phyloP scores from a whole-genome alignment of 2,329 filamentous ascomycete species.

The Coniochaeta sp. region DNA sequence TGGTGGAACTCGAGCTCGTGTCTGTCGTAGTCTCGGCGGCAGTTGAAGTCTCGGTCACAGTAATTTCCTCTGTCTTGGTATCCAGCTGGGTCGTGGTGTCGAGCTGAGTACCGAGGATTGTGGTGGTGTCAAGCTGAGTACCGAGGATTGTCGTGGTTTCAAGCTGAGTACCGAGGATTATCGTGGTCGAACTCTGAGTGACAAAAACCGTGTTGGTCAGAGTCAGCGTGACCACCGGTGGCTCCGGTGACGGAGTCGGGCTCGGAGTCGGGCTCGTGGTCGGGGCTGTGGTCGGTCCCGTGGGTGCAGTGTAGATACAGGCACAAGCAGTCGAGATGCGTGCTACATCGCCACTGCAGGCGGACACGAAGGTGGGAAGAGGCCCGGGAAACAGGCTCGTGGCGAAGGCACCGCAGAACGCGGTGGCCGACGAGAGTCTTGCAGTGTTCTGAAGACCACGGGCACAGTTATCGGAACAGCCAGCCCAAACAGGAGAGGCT shows the following conservation, averaged over 20 bases:
- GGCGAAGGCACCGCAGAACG: neutral
- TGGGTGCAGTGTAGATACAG: neutral
- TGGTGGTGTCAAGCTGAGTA: no score
- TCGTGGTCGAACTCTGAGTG: no score
- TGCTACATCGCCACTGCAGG: neutral
- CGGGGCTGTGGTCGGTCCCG: neutral
- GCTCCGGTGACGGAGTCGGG: neutral
- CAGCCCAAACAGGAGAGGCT: neutral
- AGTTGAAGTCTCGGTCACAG: neutral
- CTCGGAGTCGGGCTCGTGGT: neutral
- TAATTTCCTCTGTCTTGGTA: neutral
- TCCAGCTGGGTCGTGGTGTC: no score
- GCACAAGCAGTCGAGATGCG: neutral
- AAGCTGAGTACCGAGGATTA: no score
- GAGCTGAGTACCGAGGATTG: no score
- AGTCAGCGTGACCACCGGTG: no score
- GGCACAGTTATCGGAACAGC: neutral
- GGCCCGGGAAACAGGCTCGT: neutral
- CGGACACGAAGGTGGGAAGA: neutral
- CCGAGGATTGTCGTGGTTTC: no score
- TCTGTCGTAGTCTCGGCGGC: neutral
- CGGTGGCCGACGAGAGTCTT: neutral
- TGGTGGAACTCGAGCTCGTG: neutral
- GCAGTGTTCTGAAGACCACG: neutral
- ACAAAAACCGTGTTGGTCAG: no score